A percentile compares a stretch with the other conserved stretches of the same genome.
Evolutionary conservation across 2,329 filamentous ascomycete genomes (phyloP).

Genomic region (Magnaporthiopsis incrustans): DNA sequence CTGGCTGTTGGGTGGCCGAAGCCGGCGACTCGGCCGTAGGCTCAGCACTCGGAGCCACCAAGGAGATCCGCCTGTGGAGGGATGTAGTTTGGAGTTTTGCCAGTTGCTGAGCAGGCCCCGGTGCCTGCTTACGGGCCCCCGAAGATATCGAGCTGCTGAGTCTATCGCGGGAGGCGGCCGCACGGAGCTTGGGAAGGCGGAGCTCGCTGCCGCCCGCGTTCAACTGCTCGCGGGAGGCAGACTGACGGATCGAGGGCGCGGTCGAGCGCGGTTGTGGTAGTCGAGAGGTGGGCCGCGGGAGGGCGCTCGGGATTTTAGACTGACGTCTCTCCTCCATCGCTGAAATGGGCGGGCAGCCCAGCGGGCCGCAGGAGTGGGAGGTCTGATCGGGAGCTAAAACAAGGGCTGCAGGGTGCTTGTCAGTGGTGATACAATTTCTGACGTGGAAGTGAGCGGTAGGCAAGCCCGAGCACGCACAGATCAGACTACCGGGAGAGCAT

Average conservation of each 20-base stretch:
- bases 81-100: background rate
- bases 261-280: conserved; percentile 8
- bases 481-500: background rate
- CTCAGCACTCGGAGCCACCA: background rate
- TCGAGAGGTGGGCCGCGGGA: conserved; percentile 13
- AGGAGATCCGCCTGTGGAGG: background rate
- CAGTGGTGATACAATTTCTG: background rate
- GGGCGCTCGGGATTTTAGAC: conserved; percentile 11
- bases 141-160: conserved; percentile 16
- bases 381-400: conserved; percentile 5
- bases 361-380: background rate
- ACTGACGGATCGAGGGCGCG: conserved; percentile 11
- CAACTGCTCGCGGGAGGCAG: conserved; percentile 15
- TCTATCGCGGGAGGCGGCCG: conserved; percentile 31
- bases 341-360: background rate
- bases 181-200: conserved; percentile 32
- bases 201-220: conserved; percentile 20
- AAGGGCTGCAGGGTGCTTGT: background rate
- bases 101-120: background rate
- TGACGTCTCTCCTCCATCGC: conserved; percentile 13
- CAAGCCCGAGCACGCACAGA: background rate
- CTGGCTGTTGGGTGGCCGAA: background rate
- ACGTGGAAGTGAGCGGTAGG: background rate
- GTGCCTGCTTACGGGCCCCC: background rate
- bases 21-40: background rate